Evolutionary conservation across 805 yeast genomes (phyloP), one percentile per base, ranked within the genome.

Genomic region (Hanseniaspora occidentalis): DNA sequence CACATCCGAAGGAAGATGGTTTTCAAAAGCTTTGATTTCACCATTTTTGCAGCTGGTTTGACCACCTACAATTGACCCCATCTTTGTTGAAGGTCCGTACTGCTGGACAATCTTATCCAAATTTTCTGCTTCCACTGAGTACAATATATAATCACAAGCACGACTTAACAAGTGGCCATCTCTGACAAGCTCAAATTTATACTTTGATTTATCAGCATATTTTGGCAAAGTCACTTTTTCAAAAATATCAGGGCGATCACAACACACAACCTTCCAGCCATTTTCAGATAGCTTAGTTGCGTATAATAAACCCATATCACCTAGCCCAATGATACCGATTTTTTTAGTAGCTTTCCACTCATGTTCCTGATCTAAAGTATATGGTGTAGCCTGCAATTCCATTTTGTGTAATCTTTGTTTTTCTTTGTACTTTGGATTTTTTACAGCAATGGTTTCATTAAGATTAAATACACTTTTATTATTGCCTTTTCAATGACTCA

Each of bases 21-120:
- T 64, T 50, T 86, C 96, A 56, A 92, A 84, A 0, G 96, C 95
- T 13, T 61, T 67, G 21, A 92, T 80, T 55, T 92, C 98, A 0
- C 94, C 94, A 20, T 74, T 78, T 54, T 92, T 92, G 61, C 97
- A 89, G 8, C 95, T 83, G 0, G 98, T 88, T 60, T 92, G 98
- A 6, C 98, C 98, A n/a, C 97, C 98, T 4, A 92, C 95, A 33
- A 88, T 75, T 3, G 94, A 81, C 2, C 94, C 94, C 3, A 77
- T 61, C 55, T 89, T 89, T 3, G 95, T 77, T 0, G 89, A 80
- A 0, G 95, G 89, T 0, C 95, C 96, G 59, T 89, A 89, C 29
- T 62, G 35, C 4, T 72, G 54, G 4, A 86, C 94, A 29, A 92
- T 84, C 42, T 69, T 69, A 36, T 67, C 75, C 38, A 92, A 79